phyloP scores from a whole-genome alignment of 352 stramenopile genomes.

The Ophiocytium majus region DNA sequence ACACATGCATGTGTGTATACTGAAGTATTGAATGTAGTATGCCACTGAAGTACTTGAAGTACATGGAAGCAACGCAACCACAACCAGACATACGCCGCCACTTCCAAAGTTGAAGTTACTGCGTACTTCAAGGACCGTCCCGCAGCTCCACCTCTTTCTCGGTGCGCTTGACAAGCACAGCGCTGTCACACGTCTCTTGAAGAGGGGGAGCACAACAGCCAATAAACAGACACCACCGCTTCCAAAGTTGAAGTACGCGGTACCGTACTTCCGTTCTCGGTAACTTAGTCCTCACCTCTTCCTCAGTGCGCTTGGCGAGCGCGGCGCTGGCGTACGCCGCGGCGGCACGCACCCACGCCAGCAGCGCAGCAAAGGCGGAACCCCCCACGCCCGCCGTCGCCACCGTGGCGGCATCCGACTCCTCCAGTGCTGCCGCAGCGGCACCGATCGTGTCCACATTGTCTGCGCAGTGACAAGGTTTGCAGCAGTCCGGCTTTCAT shows the following conservation, averaged over 20 bases:
- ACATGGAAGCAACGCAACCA: background rate
- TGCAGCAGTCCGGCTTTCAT: too few relatives aligned
- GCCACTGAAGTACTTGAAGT: background rate
- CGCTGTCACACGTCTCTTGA: too few relatives aligned
- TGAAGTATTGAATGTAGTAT: background rate
- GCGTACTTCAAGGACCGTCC: background rate
- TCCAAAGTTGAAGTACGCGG: too few relatives aligned
- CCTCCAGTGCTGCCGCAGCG: background rate
- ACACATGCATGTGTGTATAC: background rate
- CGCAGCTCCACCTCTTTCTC: slow-evolving; percentile 13
- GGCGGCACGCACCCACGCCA: background rate
- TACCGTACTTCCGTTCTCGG: background rate
- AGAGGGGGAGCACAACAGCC: background rate
- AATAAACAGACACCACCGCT: too few relatives aligned
- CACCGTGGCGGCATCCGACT: background rate
- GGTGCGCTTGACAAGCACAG: background rate
- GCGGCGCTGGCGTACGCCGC: background rate
- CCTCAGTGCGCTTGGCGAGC: slow-evolving; percentile 15
- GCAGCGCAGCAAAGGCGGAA: background rate
- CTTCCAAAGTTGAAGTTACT: background rate
- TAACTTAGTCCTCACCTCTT: slow-evolving; percentile 2
- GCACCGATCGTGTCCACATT: background rate
- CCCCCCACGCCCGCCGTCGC: background rate
- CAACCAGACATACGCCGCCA: background rate
- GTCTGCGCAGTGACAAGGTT: too few relatives aligned